A percentile compares a stretch with the other conserved stretches of the same genome.
Conservation (phyloP, 75 land plant genomes). For the Pinus albicaulis region DNA sequence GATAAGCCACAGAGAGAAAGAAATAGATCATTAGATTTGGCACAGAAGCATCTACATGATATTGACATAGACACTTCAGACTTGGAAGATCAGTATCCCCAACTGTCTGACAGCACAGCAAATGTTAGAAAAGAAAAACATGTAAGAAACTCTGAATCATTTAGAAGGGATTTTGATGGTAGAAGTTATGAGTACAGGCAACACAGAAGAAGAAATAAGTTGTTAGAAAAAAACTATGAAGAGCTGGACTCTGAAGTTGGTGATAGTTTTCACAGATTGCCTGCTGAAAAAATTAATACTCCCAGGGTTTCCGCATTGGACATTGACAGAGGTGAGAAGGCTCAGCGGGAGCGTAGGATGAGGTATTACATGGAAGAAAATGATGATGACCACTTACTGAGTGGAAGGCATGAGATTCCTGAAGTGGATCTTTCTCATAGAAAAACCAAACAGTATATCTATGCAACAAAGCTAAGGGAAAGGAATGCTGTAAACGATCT, state of each 20-base stretch:
- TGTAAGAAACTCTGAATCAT: background rate
- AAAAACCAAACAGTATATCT: background rate
- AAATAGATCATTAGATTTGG: background rate
- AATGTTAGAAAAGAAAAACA: background rate
- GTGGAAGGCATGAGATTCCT: background rate
- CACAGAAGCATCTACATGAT: background rate
- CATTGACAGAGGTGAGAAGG: background rate
- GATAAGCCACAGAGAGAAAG: conserved; percentile 1
- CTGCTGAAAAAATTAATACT: background rate
- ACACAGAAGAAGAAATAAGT: background rate
- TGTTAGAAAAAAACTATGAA: background rate
- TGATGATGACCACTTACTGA: background rate
- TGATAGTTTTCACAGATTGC: background rate
- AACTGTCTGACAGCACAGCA: background rate
- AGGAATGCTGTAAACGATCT: background rate
- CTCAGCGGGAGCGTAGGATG: background rate
- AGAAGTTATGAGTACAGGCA: background rate
- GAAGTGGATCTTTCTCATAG: background rate
- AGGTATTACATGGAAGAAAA: background rate
- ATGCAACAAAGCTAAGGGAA: background rate
- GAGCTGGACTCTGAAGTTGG: background rate
- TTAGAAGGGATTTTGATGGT: background rate
- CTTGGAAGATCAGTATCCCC: background rate
- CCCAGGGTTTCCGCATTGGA: background rate
- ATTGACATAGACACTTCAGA: conserved; percentile 7